Evolutionary conservation across 2,329 filamentous ascomycete genomes (phyloP).

Genomic region (Chrysosporium queenslandicum): DNA sequence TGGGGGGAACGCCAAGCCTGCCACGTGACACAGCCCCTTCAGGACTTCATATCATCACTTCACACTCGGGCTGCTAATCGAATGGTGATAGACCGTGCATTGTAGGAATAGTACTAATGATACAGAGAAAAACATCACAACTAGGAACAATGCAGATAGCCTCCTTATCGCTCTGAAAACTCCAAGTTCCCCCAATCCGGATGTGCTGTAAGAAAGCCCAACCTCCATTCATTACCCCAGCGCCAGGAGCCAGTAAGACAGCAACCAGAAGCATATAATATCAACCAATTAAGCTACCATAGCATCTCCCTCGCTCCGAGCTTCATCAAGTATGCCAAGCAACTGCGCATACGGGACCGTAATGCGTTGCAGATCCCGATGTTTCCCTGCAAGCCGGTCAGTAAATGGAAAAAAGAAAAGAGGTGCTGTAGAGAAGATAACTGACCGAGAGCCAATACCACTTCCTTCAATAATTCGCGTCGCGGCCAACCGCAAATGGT

Average conservation of each 20-base stretch:
- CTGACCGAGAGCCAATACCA: conserved; percentile 85
- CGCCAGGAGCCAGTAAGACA: conserved; percentile 1
- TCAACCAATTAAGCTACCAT: conserved; percentile 12
- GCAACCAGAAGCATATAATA: too few relatives aligned
- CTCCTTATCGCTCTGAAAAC: not conserved
- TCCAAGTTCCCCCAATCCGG: not conserved
- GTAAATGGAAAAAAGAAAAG: conserved; percentile 17
- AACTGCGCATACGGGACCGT: conserved; percentile 89
- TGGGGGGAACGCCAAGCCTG: too few relatives aligned
- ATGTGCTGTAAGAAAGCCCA: not conserved
- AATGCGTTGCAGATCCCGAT: conserved; percentile 82
- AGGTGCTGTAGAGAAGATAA: conserved; percentile 20
- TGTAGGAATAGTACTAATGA: too few relatives aligned
- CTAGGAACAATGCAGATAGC: not conserved
- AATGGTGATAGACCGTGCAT: too few relatives aligned
- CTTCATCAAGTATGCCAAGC: conserved; percentile 47
- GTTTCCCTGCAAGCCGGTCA: conserved; percentile 60
- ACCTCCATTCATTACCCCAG: not conserved
- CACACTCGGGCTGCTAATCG: too few relatives aligned
- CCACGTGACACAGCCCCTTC: too few relatives aligned
- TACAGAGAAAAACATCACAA: conserved; percentile 9
- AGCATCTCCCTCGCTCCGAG: conserved; percentile 17
- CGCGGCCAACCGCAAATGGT: conserved; percentile 85
- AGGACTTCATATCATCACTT: too few relatives aligned
- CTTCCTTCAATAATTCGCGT: conserved; percentile 76